Evolutionary conservation across 345 rosid species (phyloP).

Genomic region (Cochlearia excelsa): DNA sequence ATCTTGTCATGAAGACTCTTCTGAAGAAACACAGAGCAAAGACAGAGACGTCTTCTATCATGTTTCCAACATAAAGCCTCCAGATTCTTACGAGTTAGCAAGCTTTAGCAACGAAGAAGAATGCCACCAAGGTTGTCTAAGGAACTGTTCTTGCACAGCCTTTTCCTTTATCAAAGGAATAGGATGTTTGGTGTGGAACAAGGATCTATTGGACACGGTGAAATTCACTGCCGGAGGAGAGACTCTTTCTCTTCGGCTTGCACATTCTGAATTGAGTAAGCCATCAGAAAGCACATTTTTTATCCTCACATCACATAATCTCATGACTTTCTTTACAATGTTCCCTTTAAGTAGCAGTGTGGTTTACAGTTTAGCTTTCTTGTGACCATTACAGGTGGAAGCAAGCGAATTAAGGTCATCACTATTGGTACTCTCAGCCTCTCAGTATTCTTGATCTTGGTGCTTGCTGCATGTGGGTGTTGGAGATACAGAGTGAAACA

Average conservation of each 20-base stretch:
- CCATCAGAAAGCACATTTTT: slow-evolving; percentile 8
- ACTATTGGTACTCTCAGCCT: slow-evolving; percentile 24
- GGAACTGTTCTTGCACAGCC: slow-evolving; percentile 66
- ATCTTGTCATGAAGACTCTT: slow-evolving; percentile 26
- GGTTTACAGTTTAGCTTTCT: slow-evolving; percentile 16
- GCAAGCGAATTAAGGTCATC: slow-evolving; percentile 24
- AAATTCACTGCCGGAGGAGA: slow-evolving; percentile 38
- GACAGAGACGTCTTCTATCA: slow-evolving; percentile 27
- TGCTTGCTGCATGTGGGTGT: slow-evolving; percentile 20
- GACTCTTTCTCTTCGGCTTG: slow-evolving; percentile 48
- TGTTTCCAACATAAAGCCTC: slow-evolving; percentile 34
- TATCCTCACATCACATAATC: neutral
- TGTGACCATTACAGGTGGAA: slow-evolving; percentile 31
- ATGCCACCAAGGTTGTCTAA: slow-evolving; percentile 29
- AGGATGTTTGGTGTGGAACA: slow-evolving; percentile 62
- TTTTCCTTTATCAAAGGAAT: slow-evolving; percentile 41
- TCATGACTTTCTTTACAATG: neutral
- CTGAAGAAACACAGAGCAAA: slow-evolving; percentile 16
- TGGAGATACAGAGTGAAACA: slow-evolving; percentile 34
- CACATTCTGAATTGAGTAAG: slow-evolving; percentile 60
- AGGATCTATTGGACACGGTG: slow-evolving; percentile 53
- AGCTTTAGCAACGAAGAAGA: slow-evolving; percentile 18
- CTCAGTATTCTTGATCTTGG: slow-evolving; percentile 24
- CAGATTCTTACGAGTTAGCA: slow-evolving; percentile 30
- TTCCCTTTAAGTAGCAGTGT: slow-evolving; percentile 15